Evolutionary conservation across 805 yeast species (phyloP), one percentile per base, ranked within the genome.

Genomic region (Lipomyces sp.): DNA sequence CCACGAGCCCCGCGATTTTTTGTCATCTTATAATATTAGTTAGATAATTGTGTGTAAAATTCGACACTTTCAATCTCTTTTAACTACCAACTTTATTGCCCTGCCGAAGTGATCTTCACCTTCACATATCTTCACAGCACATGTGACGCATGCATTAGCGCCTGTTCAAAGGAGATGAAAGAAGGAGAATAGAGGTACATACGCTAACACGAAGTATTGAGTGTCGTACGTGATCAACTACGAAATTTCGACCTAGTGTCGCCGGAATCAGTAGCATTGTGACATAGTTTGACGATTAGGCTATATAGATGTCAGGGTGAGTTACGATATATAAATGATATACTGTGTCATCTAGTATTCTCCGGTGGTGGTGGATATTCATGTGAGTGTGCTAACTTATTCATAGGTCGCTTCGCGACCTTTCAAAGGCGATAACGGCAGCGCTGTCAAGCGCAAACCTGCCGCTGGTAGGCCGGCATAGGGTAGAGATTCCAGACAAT

Each of bases 331-430:
- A 15, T 29, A n/a, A 11, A 29, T 51, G 34, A 8, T 4, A 24
- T 29, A 7, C 33, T 24, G 29, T 10, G 10, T 1, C n/a, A 42
- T 42, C 48, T 42, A n/a, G 48, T n/a, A 5, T n/a, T 10, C 29
- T 42, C 11, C n/a, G 6, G 48, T n/a, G 10, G 8, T 8, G 15
- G 48, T n/a, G 48, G n/a, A 42, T 42, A 5, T 51, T 51, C 39
- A 11, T 51, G 4, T 32, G 37, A 32, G 13, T 33, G 11, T 1
- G n/a, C 10, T 37, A 13, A 58, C 11, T 55, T 51, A 8, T 37
- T 1, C 29, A 10, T 56, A 69, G 72, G 37, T 69, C 72, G 2
- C 57, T 69, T 32, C 64, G 67, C 42, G 70, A 66, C 32, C 61
- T 68, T 30, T 54, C 66, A 13, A 69, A 65, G 67, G 61, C 69